Evolutionary conservation across 106 monocot species (phyloP), one percentile per base, ranked within the genome.

Genomic region (Allium fistulosum): DNA sequence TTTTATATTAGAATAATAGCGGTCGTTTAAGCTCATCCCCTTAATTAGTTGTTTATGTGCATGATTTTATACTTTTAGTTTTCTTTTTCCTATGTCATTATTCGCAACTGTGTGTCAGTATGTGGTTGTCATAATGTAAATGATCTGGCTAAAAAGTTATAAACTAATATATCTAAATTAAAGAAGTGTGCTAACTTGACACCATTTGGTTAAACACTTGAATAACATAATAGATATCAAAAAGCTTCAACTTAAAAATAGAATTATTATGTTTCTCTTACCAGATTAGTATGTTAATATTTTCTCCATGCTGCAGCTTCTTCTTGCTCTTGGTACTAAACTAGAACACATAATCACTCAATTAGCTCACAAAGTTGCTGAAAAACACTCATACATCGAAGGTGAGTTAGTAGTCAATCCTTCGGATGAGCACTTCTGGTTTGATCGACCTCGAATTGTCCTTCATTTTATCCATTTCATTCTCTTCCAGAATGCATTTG

Each of bases 401-500:
- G 82, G 74, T 14, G 83, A 77, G 47, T 18, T 80, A 67, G 77
- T 79, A 13, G 79, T 87, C 14, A 77, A 68, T 11, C 87, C 83
- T 14, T 87, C 87, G 10, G 87, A 83, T 52, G 58, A 83, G 11
- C 83, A 79, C 68, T 83, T 83, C 59, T 83, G 83, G 83, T 79
- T 83, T 62, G 55, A 57, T 26, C 59, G 66, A 17, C 85, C 82
- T 4, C 26, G 53, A 57, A 58, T 86, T 58, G 67, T 82, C 37
- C 80, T 87, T 46, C 71, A 63, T 57, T 57, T 87, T 69, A 70
- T 87, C 57, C 87, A 83, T 53, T 83, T 87, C 22, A 83, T 87
- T 68, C 87, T 86, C 22, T 86, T 86, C 47, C 81, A 86, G 57
- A 86, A 82, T 51, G 79, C 86, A 16, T 86, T 86, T 53, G 81